Evolutionary conservation across 2,329 filamentous ascomycete species (phyloP).

Genomic region (Colletotrichum sidae): DNA sequence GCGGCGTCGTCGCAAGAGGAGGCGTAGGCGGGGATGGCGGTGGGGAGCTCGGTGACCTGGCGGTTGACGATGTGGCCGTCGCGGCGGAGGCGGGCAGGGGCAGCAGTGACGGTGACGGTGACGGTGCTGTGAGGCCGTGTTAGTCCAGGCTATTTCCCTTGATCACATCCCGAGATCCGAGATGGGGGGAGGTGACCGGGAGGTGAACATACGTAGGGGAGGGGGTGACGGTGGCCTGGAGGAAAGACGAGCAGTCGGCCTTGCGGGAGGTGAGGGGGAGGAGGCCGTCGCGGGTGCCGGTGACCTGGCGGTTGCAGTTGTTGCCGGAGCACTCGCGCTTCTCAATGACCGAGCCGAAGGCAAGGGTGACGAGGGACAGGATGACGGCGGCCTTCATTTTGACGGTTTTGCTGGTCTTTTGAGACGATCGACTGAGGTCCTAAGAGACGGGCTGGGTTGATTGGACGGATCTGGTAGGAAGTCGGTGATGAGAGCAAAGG

Average conservation of each 20-base stretch:
- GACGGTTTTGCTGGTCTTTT: constrained; percentile 37
- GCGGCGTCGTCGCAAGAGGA: constrained; percentile 47
- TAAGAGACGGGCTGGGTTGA: constrained; percentile 37
- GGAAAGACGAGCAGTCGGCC: constrained; percentile 55
- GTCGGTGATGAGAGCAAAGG: constrained; percentile 39
- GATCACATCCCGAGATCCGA: neutral
- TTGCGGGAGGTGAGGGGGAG: constrained; percentile 48
- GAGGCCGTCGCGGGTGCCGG: constrained; percentile 54
- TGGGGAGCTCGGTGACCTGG: constrained; percentile 47
- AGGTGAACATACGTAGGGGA: constrained; percentile 50
- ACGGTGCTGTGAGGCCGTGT: constrained; percentile 47
- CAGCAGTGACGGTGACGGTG: constrained; percentile 52
- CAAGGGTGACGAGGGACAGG: constrained; percentile 51
- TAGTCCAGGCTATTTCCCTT: constrained; percentile 11
- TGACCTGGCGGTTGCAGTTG: constrained; percentile 61
- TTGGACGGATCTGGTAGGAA: constrained; percentile 38
- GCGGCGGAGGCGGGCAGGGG: constrained; percentile 46
- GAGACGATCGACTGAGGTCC: constrained; percentile 39
- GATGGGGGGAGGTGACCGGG: neutral
- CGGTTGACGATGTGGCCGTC: constrained; percentile 41
- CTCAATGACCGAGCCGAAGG: constrained; percentile 50
- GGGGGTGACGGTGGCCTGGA: constrained; percentile 53
- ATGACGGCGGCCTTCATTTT: constrained; percentile 56
- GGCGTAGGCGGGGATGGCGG: constrained; percentile 54
- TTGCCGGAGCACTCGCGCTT: constrained; percentile 53